Evolutionary conservation across 768 basidiomycete species (phyloP).

Genomic region (Rhodosporidiobolus sp.): DNA sequence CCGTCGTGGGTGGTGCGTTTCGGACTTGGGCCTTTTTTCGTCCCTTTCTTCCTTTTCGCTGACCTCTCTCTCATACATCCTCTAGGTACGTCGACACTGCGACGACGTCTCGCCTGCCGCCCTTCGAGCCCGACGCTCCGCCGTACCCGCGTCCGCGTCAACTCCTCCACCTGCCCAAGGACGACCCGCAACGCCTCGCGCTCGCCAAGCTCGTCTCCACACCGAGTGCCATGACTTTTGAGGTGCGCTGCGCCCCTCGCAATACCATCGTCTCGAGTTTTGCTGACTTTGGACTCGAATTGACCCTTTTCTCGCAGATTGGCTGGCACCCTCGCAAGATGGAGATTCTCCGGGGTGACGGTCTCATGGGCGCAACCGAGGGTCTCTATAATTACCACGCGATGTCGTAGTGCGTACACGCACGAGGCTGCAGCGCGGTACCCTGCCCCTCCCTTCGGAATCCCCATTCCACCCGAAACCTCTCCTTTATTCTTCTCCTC

Average conservation of each 20-base stretch:
- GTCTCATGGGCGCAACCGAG: conserved; percentile 80
- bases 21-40: background rate
- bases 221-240: conserved; percentile 84
- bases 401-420: conserved; percentile 5
- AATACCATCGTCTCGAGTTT: too few species aligned
- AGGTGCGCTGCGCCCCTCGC: conserved; percentile 89
- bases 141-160: conserved; percentile 22
- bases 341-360: conserved; percentile 89
- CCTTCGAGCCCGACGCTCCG: conserved; percentile 8
- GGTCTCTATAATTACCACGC: conserved; percentile 65
- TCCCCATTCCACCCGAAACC: too few species aligned
- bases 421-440: too few species aligned
- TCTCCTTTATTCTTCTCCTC: too few species aligned
- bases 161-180: conserved; percentile 55
- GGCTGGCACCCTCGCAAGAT: conserved; percentile 97
- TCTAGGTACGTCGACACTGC: conserved; percentile 50
- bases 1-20: conserved; percentile 90
- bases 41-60: background rate
- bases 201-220: conserved; percentile 69
- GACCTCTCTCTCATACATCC: background rate
- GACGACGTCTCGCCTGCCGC: conserved; percentile 49
- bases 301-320: too few species aligned
- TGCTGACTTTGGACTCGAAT: too few species aligned
- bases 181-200: conserved; percentile 68
- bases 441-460: too few species aligned